Evolutionary conservation across 345 rosid genomes (phyloP).

Genomic region (Aquilaria sinensis): DNA sequence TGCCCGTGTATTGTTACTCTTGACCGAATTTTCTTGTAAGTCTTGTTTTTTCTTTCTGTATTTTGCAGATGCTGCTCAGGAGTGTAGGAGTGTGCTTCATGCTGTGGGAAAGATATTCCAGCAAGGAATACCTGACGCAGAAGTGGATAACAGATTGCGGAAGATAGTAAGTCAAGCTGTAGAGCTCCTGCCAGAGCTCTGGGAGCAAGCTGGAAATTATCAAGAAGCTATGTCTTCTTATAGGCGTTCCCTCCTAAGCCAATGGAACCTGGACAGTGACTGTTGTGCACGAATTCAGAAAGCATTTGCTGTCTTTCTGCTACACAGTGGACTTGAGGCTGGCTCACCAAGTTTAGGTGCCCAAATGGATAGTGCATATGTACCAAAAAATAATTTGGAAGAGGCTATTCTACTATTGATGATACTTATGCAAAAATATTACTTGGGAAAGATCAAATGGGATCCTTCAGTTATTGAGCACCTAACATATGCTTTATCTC

Average conservation of each 20-base stretch:
- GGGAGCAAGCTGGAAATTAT: slow-evolving; percentile 67
- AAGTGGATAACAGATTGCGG: slow-evolving; percentile 68
- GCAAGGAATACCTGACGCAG: slow-evolving; percentile 77
- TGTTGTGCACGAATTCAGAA: slow-evolving; percentile 84
- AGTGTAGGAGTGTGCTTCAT: slow-evolving; percentile 84
- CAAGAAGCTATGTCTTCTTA: slow-evolving; percentile 72
- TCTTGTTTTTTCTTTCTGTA: background rate
- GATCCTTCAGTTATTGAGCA: slow-evolving; percentile 87
- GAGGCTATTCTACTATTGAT: slow-evolving; percentile 88
- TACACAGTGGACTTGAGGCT: slow-evolving; percentile 87
- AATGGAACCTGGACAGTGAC: slow-evolving; percentile 76
- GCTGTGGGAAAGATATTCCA: slow-evolving; percentile 78
- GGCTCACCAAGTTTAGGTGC: slow-evolving; percentile 68
- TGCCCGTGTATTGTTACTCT: too few species aligned
- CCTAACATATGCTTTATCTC: slow-evolving; percentile 62
- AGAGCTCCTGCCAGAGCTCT: slow-evolving; percentile 80
- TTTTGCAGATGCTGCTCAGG: slow-evolving; percentile 75
- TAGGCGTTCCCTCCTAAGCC: slow-evolving; percentile 79
- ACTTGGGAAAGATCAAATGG: slow-evolving; percentile 61
- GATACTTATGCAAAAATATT: slow-evolving; percentile 62
- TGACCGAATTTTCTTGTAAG: background rate
- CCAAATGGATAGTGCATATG: slow-evolving; percentile 70
- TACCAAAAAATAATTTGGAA: slow-evolving; percentile 85
- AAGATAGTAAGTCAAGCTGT: slow-evolving; percentile 88
- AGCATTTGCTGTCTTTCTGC: slow-evolving; percentile 70